Evolutionary conservation across 768 basidiomycete genomes (phyloP).

Genomic region (Mycena rosella): DNA sequence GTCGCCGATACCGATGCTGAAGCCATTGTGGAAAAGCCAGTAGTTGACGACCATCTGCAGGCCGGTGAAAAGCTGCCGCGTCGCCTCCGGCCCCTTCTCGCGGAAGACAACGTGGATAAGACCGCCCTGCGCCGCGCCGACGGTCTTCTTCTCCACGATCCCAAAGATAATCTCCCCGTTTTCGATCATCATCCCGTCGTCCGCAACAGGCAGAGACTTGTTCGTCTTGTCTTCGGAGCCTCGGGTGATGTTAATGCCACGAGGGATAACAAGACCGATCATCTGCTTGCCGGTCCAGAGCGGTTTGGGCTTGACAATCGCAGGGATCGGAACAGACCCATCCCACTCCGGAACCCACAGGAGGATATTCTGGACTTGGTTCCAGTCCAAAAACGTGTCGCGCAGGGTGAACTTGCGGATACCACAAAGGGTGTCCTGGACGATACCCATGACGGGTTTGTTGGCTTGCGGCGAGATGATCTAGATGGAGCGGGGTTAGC

Average conservation of each 20-base stretch:
- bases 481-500: constrained; percentile 56
- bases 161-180: constrained; percentile 97
- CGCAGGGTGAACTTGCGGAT: constrained; percentile 97
- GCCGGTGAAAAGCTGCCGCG: constrained; percentile 91
- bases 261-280: constrained; percentile 90
- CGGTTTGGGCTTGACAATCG: constrained; percentile 96
- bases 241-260: constrained; percentile 93
- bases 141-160: constrained; percentile 98
- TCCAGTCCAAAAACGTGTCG: constrained; percentile 96
- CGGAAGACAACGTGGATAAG: constrained; percentile 97
- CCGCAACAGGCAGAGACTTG: constrained; percentile 80
- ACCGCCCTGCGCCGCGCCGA: constrained; percentile 94
- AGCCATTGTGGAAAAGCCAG: constrained; percentile 99
- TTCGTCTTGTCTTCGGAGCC: constrained; percentile 79
- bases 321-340: constrained; percentile 90
- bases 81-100: constrained; percentile 95
- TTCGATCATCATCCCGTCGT: constrained; percentile 96
- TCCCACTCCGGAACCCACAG: constrained; percentile 99
- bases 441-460: constrained; percentile 99
- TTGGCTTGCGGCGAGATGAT: constrained; percentile 99
- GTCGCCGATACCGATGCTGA: constrained; percentile 99
- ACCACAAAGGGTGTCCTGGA: constrained; percentile 98
- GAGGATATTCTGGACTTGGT: constrained; percentile 95
- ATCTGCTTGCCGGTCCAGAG: constrained; percentile 99
- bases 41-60: constrained; percentile 97